phyloP scores from a whole-genome alignment of 352 stramenopile species.

The Sclerospora graminicola region DNA sequence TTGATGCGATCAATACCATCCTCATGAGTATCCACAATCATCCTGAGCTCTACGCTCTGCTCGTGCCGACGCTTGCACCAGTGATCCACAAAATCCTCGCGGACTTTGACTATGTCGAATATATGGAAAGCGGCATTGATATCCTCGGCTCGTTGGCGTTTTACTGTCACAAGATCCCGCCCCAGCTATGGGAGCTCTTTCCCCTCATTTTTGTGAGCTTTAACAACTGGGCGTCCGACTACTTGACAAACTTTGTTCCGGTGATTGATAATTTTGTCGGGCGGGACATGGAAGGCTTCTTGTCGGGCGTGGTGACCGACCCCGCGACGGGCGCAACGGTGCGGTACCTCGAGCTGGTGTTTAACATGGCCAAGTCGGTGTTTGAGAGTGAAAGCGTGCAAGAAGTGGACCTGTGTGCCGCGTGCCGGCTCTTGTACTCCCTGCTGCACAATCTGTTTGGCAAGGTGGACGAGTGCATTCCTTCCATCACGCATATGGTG shows the following conservation, averaged over 20 bases:
- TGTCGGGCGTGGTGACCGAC: constrained; percentile 38
- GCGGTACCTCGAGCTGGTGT: constrained; percentile 70
- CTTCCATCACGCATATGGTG: constrained; percentile 60
- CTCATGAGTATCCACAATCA: constrained; percentile 77
- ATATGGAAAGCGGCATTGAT: constrained; percentile 94
- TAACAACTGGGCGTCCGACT: constrained; percentile 94
- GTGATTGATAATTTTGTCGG: constrained; percentile 96
- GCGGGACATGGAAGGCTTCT: constrained; percentile 62
- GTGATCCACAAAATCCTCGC: constrained; percentile 94
- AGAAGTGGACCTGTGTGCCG: constrained; percentile 65
- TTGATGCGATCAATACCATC: constrained; percentile 83
- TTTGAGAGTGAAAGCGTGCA: constrained; percentile 52
- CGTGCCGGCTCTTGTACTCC: constrained; percentile 66
- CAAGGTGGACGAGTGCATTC: constrained; percentile 69
- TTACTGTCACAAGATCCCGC: constrained; percentile 88
- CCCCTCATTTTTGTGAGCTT: constrained; percentile 93
- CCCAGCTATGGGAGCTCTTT: constrained; percentile 93
- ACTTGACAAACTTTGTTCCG: constrained; percentile 92
- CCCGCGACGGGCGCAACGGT: constrained; percentile 29
- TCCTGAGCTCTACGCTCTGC: constrained; percentile 74
- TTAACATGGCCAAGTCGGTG: constrained; percentile 68
- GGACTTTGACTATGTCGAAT: constrained; percentile 95
- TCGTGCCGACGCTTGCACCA: constrained; percentile 91
- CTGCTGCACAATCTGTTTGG: constrained; percentile 79
- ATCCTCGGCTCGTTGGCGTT: constrained; percentile 95